These are phyloP conservation scores for Bruguiera hainesii DNA, from an alignment of 441 rosid genomes.

Conservation along the genomic window DNA sequence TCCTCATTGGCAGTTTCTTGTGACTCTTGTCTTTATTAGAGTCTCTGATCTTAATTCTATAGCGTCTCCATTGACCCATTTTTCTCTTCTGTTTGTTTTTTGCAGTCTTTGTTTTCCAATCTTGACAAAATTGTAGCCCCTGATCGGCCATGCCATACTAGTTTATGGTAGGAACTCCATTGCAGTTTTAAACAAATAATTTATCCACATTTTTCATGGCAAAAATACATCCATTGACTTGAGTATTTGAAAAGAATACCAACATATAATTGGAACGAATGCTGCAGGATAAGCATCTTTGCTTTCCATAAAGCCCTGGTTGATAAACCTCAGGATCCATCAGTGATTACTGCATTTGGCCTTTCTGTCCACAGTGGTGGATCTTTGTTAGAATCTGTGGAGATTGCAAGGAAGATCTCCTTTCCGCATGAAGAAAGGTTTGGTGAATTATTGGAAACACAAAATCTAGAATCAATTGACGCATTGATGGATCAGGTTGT, in stretches of 20 bases:
- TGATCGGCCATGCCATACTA: slow-evolving; percentile 66
- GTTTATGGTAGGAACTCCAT: slow-evolving; percentile 53
- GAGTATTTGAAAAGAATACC: background rate
- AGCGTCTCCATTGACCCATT: background rate
- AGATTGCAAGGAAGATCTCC: slow-evolving; percentile 47
- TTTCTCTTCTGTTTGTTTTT: slow-evolving; percentile 7
- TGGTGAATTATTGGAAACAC: slow-evolving; percentile 42
- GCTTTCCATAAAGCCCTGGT: slow-evolving; percentile 22
- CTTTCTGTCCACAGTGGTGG: slow-evolving; percentile 21
- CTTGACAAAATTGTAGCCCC: slow-evolving; percentile 69
- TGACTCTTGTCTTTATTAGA: background rate
- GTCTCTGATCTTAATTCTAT: background rate
- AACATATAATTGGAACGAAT: background rate
- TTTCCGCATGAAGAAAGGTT: slow-evolving; percentile 34
- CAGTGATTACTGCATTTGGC: slow-evolving; percentile 19
- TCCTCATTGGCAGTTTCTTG: background rate
- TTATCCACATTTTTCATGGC: background rate
- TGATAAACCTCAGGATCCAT: slow-evolving; percentile 20
- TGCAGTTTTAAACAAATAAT: background rate
- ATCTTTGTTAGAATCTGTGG: slow-evolving; percentile 42
- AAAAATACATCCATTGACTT: background rate
- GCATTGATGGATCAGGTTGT: slow-evolving; percentile 39
- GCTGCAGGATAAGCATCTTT: slow-evolving; percentile 17
- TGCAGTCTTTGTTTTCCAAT: slow-evolving; percentile 63
- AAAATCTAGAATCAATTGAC: slow-evolving; percentile 23